These are phyloP conservation scores for Taxawa tesnikishii DNA, from an alignment of 2,329 filamentous ascomycete genomes.

Conservation along the genomic window DNA sequence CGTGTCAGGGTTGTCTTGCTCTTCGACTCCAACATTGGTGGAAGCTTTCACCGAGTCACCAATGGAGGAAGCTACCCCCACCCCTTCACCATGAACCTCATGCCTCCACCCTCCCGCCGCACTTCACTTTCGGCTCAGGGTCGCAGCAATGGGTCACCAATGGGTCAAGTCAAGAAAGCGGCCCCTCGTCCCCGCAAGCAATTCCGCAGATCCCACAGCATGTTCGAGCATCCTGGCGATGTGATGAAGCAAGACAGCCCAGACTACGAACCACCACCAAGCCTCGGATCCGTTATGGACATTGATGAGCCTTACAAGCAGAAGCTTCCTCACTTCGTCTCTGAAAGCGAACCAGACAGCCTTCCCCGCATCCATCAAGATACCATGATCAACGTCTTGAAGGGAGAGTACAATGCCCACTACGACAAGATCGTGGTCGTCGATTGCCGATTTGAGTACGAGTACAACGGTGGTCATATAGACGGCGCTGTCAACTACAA, in stretches of 20 bases:
- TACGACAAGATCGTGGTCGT: conserved; percentile 80
- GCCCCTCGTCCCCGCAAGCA: conserved; percentile 64
- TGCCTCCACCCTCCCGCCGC: conserved; percentile 50
- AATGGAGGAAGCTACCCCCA: conserved; percentile 8
- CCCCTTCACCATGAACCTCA: conserved; percentile 25
- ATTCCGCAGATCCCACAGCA: conserved; percentile 85
- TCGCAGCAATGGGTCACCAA: conserved; percentile 63
- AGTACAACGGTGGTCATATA: conserved; percentile 94
- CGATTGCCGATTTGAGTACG: conserved; percentile 97
- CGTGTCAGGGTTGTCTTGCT: conserved; percentile 23
- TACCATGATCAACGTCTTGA: conserved; percentile 75
- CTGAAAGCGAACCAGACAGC: conserved; percentile 68
- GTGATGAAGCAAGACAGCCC: conserved; percentile 69
- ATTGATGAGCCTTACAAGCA: conserved; percentile 64
- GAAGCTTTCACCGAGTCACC: conserved; percentile 77
- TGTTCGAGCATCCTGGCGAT: conserved; percentile 90
- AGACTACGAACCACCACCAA: conserved; percentile 38
- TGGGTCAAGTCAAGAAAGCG: conserved; percentile 56
- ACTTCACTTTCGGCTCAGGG: conserved; percentile 48
- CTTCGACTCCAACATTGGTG: conserved; percentile 55
- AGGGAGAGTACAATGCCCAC: conserved; percentile 64
- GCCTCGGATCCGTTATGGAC: conserved; percentile 65
- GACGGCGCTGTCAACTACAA: conserved; percentile 91
- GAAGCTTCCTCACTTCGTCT: conserved; percentile 71
- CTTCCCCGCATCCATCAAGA: conserved; percentile 76